Evolutionary conservation across 1,139 yeast species (phyloP), one percentile per base, ranked within the genome.

Genomic region (Suhomyces bokatorum): DNA sequence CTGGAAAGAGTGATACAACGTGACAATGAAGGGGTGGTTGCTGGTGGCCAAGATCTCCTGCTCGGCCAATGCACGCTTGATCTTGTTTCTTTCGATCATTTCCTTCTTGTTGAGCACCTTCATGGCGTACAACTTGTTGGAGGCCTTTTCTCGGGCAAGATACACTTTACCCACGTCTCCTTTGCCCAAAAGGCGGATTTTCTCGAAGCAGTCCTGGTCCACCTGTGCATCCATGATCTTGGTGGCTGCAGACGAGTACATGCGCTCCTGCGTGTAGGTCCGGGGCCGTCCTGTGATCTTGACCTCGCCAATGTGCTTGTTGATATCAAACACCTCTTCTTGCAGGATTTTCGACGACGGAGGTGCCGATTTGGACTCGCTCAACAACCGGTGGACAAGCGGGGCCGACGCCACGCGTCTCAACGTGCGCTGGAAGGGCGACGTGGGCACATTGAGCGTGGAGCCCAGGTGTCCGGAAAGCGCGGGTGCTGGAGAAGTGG

Each of bases 141-240:
- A 75, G 37, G 74, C 70, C 62, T 86, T 88, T 58, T 95, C 97
- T 45, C 87, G 79, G 4, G 93, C 99, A 36, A 95, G 69, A 57
- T 86, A 95, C 16, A 95, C 99, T 62, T 90, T 90, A 4, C 99
- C 99, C 35, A 95, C 99, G 59, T 95, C 99, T 42, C 99, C 99
- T 60, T 89, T 89, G 4, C 99, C 99, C 44, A 95, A 70, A 27
- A 93, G 68, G 53, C 89, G 81, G 47, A 95, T 80, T 62, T 90
- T 93, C 54, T 91, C 97, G 64, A 95, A 95, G 32, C 93, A 86
- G 43, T 80, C 77, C 2, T 96, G 96, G 3, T 86, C 80, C 10
- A 95, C 99, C 59, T 85, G 88, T 7, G 84, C 95, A 52, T 82
- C 83, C 52, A 85, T 72, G 22, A 88, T 75, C 54, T 85, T 85